Percentiles rank a stretch among this genome's conserved stretches.
Evolutionary conservation across 2,329 filamentous ascomycete species (phyloP).

Genomic region (Corynespora cassiicola): DNA sequence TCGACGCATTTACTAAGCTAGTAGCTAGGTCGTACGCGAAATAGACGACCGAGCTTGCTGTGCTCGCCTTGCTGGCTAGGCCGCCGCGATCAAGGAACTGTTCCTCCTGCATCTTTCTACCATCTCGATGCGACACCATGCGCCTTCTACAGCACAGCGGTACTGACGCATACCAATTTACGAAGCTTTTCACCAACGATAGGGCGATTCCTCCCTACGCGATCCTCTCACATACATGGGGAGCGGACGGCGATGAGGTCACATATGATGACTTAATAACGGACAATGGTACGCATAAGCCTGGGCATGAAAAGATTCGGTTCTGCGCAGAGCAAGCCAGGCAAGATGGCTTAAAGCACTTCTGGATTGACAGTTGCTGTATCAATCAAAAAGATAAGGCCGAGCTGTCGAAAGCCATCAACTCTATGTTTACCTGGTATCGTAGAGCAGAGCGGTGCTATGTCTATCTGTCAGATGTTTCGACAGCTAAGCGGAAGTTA

Average conservation of each 20-base stretch:
- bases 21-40: slow-evolving; percentile 3
- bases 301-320: neutral
- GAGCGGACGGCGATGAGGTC: no score
- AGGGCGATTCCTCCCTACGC: no score
- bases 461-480: slow-evolving; percentile 12
- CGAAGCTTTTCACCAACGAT: neutral
- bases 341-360: slow-evolving; percentile 1
- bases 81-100: slow-evolving; percentile 5
- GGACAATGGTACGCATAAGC: neutral
- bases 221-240: no score
- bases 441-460: slow-evolving; percentile 5
- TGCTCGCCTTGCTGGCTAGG: slow-evolving; percentile 6
- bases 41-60: slow-evolving; percentile 5
- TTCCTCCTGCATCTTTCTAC: slow-evolving; percentile 3
- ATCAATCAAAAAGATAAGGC: neutral
- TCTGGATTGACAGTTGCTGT: slow-evolving; percentile 4
- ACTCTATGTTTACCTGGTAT: slow-evolving; percentile 2
- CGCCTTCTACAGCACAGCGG: slow-evolving; percentile 2
- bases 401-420: neutral
- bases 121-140: slow-evolving; percentile 1
- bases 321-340: slow-evolving; percentile 1
- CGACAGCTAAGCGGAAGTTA: neutral
- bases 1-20: slow-evolving; percentile 4
- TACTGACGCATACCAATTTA: slow-evolving; percentile 1
- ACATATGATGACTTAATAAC: slow-evolving; percentile 1